phyloP scores from a whole-genome alignment of 2,329 filamentous ascomycete species.

The Fusarium domesticum region DNA sequence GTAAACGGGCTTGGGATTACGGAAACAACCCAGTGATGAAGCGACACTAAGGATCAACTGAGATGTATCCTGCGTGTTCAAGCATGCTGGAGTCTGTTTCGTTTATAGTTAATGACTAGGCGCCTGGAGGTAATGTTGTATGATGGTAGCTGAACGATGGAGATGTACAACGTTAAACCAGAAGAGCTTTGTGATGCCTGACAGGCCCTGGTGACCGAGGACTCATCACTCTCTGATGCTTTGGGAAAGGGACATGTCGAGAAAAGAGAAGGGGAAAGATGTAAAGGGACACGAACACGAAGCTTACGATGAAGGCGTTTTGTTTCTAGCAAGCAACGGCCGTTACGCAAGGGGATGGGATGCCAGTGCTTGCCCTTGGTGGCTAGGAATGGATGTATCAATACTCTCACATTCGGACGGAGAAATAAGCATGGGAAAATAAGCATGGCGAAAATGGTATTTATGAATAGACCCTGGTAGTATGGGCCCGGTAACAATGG shows the following conservation, averaged over 20 bases:
- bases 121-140: background rate
- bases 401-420: background rate
- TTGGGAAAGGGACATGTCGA: too few species aligned
- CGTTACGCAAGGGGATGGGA: background rate
- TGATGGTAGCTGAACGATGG: background rate
- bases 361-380: background rate
- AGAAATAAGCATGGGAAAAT: background rate
- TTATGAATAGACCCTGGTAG: too few species aligned
- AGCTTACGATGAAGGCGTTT: background rate
- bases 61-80: background rate
- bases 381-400: background rate
- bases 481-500: too few species aligned
- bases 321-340: background rate
- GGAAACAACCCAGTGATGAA: slow-evolving; percentile 39
- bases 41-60: slow-evolving; percentile 21
- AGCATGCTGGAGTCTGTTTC: too few species aligned
- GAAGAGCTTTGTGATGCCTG: too few species aligned
- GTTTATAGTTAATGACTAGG: background rate
- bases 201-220: too few species aligned
- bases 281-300: background rate
- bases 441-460: too few species aligned
- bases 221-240: too few species aligned
- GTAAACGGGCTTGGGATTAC: slow-evolving; percentile 62
- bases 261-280: too few species aligned
- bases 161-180: background rate